Percentiles rank a stretch among this genome's conserved stretches.
These are phyloP conservation scores for Leishmania martiniquensis DNA, from an alignment of 208 protist genomes.

Conservation along the genomic window DNA sequence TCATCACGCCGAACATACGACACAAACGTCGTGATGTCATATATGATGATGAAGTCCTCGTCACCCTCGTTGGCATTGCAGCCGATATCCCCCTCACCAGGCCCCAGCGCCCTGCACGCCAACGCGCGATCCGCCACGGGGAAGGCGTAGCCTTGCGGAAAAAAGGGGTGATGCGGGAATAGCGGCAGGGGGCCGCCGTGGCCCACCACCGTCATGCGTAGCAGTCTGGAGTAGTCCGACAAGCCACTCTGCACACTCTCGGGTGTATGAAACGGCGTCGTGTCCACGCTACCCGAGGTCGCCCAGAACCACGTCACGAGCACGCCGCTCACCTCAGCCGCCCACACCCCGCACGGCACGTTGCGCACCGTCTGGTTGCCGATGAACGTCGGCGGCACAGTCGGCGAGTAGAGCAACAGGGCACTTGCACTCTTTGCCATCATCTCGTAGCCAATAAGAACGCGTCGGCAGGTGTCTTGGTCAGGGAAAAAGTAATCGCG, in stretches of 20 bases:
- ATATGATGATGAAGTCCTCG: constrained; percentile 35
- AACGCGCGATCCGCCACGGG: constrained; percentile 21
- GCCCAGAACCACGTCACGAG: constrained; percentile 54
- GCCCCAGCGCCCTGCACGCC: constrained; percentile 33
- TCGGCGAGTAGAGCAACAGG: constrained; percentile 27
- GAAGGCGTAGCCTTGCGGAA: constrained; percentile 39
- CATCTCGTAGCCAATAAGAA: constrained; percentile 34
- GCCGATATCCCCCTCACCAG: constrained; percentile 15
- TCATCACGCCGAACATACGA: constrained; percentile 18
- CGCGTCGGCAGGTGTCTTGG: constrained; percentile 29
- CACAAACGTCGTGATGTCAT: constrained; percentile 45
- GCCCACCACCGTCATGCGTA: constrained; percentile 48
- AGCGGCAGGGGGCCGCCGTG: constrained; percentile 32
- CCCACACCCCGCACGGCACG: constrained; percentile 48
- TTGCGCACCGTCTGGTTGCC: constrained; percentile 48
- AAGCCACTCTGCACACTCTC: neutral
- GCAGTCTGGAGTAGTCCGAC: constrained; percentile 20
- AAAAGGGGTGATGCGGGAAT: constrained; percentile 58
- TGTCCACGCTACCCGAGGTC: constrained; percentile 1
- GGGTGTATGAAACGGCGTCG: neutral
- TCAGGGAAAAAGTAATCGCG: constrained; percentile 46
- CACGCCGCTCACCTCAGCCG: constrained; percentile 24
- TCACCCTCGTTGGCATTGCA: constrained; percentile 2
- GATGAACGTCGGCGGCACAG: constrained; percentile 33
- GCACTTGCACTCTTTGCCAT: constrained; percentile 4